Conservation (phyloP, 257 asterid genomes). For the Fraxinus americana region DNA sequence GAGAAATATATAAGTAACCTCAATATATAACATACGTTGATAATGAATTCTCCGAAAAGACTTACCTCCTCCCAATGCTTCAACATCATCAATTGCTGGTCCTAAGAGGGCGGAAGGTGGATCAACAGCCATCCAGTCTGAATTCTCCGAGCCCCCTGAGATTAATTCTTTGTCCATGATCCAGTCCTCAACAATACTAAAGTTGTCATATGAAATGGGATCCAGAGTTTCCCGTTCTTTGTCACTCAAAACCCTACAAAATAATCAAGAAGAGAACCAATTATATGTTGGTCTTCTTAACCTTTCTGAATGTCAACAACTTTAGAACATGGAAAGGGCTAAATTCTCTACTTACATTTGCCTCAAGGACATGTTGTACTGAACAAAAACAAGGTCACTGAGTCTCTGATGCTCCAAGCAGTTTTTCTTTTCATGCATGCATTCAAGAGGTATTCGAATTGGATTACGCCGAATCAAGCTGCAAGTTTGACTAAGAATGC, state of each 20-base stretch:
- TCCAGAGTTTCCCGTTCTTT: conserved; percentile 53
- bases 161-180: conserved; percentile 51
- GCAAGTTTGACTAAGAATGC: conserved; percentile 92
- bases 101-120: conserved; percentile 67
- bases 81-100: conserved; percentile 62
- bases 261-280: conserved; percentile 26
- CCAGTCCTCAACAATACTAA: conserved; percentile 72
- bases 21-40: background rate
- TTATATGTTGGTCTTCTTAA: conserved; percentile 6
- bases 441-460: conserved; percentile 50
- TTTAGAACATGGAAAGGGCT: background rate
- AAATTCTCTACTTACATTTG: conserved; percentile 55
- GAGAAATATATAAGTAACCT: conserved; percentile 10
- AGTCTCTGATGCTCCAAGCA: conserved; percentile 85
- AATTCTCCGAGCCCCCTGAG: conserved; percentile 46
- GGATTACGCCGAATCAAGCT: conserved; percentile 62
- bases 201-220: conserved; percentile 68
- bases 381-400: conserved; percentile 72
- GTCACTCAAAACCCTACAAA: conserved; percentile 41
- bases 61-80: conserved; percentile 83
- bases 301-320: conserved; percentile 10
- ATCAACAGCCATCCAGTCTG: conserved; percentile 81
- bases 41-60: conserved; percentile 10
- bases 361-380: conserved; percentile 74
- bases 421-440: conserved; percentile 67